Base-by-base conservation (phyloP, 306 rosid genomes). In the Quercus aquifolioides region DNA sequence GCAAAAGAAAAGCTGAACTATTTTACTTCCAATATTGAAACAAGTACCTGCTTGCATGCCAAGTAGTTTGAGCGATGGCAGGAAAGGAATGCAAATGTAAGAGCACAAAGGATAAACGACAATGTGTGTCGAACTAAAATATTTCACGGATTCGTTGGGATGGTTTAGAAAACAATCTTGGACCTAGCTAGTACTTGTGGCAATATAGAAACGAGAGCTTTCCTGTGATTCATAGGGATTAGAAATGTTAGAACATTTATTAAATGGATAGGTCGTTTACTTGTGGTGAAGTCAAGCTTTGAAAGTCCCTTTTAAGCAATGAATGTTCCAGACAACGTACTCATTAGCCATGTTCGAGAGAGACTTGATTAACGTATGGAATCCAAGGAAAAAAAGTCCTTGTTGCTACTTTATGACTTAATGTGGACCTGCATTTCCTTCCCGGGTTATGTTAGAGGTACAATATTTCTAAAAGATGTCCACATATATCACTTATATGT, bases 251-350 rank as follows among this genome's bases (percentile, higher is more conserved):
- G 71, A 77, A 46, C 72, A 73, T 56, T 65, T 56, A 70, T 60
- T 59, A 52, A 78, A 55, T 56, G 57, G 59, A 70, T 18, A 41
- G 6, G 58, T 1, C 59, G 52, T 76, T 76, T 62, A 69, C 79
- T 80, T 78, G 33, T 69, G 49, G 35, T 33, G 76, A 78, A 77
- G 93, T 87, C 78, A 85, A 85, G 81, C 17, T 64, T 41, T 78
- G 74, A 82, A 28, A 59, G 74, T 83, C 80, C 49, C 81, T 72
- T 82, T 83, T 72, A 86, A 85, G 90, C 86, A 85, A 85, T 85
- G 69, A 70, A 78, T 83, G 73, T 31, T 72, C 0, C 7, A 41
- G 70, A 76, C 68, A 86, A 85, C 88, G 85, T 72, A 89, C 89
- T 89, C 90, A 87, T 87, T 74, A 76, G 76, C 71, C 77, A 77